Evolutionary conservation across 257 asterid species (phyloP), one percentile per base, ranked within the genome.

Genomic region (Forsythia viridissima): DNA sequence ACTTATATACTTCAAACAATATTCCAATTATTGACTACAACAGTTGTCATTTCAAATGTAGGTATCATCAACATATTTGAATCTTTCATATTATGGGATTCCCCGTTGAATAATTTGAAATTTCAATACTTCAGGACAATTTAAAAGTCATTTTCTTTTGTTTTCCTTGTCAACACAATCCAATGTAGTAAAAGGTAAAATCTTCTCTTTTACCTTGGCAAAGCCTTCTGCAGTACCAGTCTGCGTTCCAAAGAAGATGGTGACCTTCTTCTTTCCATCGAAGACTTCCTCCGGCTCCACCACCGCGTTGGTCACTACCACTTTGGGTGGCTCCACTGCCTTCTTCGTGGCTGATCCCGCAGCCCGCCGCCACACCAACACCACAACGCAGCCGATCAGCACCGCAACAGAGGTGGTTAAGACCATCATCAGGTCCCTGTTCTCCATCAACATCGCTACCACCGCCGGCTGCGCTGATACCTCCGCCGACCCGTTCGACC

Each of bases 221-320:
- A 93, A 96, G 76, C 99, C 97, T 83, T 96, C 99, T 48, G 98
- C 99, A 36, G 99, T 96, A 67, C 99, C 98, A 61, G 98, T 96
- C 86, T 96, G 98, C 2, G 99, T 93, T 6, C 99, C 99, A 20
- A 83, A 96, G 83, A 96, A 91, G 82, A 96, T 85, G 81, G 99
- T 83, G 67, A 96, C 94, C 71, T 83, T 96, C 88, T 86, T 87
- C 83, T 71, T 89, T 46, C 98, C 98, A 83, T 90, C 96, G 71
- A 91, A 97, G 44, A 82, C 86, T 42, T 91, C 99, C 77, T 90
- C 96, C 79, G 86, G 84, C 85, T 87, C 94, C 73, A 41, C 72
- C 71, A 55, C 72, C 73, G 83, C 39, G 87, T 91, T 91, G 5
- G 89, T 87, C 37, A 88, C 77, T 21, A 80, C 78, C 77, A 83